Evolutionary conservation across 805 yeast genomes (phyloP), one percentile per base, ranked within the genome.

Genomic region (Candida mattraensis): DNA sequence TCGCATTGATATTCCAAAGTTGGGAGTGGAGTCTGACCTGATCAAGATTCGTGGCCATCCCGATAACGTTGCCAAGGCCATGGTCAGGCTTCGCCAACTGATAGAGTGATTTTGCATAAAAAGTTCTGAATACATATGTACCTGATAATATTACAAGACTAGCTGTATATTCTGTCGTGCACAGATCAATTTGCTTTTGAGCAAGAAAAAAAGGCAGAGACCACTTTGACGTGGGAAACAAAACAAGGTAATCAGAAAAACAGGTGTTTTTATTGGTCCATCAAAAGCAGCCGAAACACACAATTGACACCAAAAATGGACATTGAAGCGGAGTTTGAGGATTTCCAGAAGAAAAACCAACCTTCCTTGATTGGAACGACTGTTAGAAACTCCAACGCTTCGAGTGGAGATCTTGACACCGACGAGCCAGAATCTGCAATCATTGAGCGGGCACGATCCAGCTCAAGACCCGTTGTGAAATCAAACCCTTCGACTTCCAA

Each of bases 21-120:
- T 71, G 24, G 72, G 69, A 40, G 72, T 67, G 35, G 62, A 66
- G 21, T 67, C 77, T 5, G 76, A 76, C 15, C 58, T 57, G 22
- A 72, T 88, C 34, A 68, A 67, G 22, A 59, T 88, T 32, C 58
- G 62, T 29, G 96, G 96, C 37, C 63, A 74, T 44, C 80, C 87
- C 4, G 89, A 76, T 39, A 69, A 76, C 35, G 67, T 86, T 31
- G 82, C 67, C 24, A 70, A 68, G 36, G 87, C 87, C 42, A 80
- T 74, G 58, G 73, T 66, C 30, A 79, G 78, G 56, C 71, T 89
- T 34, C 56, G 55, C 13, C 79, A 74, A 40, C 63, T 87, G 42
- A 75, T 83, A 36, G 74, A 71, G 53, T 86, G 81, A 50, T 12
- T 19, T 21, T 19, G 26, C 29, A 36, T 70, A 73, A 11, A 30